Evolutionary conservation across 2,329 filamentous ascomycete species (phyloP), one percentile per base, ranked within the genome.

Genomic region (Fusarium anthophilum): DNA sequence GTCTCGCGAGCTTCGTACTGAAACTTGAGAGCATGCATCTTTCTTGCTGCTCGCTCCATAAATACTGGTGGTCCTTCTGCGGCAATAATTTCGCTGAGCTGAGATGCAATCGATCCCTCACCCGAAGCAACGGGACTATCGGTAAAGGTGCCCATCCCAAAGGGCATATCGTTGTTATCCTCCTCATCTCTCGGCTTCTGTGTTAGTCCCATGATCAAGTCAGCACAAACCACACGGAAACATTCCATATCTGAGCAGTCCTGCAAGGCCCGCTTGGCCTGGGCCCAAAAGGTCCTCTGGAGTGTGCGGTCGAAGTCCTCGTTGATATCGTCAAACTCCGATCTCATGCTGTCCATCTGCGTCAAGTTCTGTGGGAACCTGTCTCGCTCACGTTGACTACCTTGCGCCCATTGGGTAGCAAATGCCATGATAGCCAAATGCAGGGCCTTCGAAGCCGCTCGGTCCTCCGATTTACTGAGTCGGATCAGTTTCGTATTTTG

Each of bases 361-460:
- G 57, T 58, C 43, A 78, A 39, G 38, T 50, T 77, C 26, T 72
- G 66, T 26, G 74, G 77, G 26, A 77, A 78, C 41, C 77, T 72
- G 35, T 78, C 77, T 41, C 77, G 70, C 56, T 78, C 77, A 26
- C 77, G 77, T 38, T 78, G 75, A 30, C 77, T 78, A 3, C 77
- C 77, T 57, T 78, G 77, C 22, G 77, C 77, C 77, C 87, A 88
- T 70, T 89, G 87, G 2, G 86, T 85, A 8, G 87, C 85, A 76
- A 88, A 89, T 0, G 87, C 84, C 81, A 88, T 85, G 54, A 88
- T 87, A 6, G 83, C 82, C 8, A 86, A 77, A 57, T 88, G 84
- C 15, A 89, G 76, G 5, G 87, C 87, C 58, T 81, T 84, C 2
- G 83, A 82, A 35, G 83, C 85, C 10, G 82, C 82, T n/a, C 80